Evolutionary conservation across 352 stramenopile genomes (phyloP).

Genomic region (Pythium pyrilobum): DNA sequence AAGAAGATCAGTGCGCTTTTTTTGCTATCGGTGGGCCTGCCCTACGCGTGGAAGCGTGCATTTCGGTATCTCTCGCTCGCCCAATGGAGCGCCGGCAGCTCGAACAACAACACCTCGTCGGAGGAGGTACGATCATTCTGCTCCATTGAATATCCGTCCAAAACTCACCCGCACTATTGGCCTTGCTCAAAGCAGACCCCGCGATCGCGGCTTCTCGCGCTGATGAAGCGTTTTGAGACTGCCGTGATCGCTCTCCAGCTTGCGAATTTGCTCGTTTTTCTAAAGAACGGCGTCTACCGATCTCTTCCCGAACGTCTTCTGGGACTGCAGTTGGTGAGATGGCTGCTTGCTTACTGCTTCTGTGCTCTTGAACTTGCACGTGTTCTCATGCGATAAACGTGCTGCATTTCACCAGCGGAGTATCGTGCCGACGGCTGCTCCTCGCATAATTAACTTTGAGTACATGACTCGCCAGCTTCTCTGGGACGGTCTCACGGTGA

Average conservation of each 20-base stretch:
- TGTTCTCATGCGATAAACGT: too few species aligned
- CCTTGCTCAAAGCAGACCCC: too few species aligned
- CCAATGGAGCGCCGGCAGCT: slow-evolving; percentile 25
- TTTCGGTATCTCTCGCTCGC: slow-evolving; percentile 57
- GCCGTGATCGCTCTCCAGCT: slow-evolving; percentile 62
- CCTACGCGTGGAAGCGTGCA: slow-evolving; percentile 74
- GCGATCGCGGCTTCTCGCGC: slow-evolving; percentile 29
- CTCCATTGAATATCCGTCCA: too few species aligned
- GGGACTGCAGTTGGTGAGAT: slow-evolving; percentile 59
- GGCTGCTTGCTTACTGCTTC: not conserved
- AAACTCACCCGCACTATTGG: too few species aligned
- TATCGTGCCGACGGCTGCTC: slow-evolving; percentile 40
- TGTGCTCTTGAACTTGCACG: too few species aligned
- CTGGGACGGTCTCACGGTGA: slow-evolving; percentile 80
- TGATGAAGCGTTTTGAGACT: slow-evolving; percentile 75
- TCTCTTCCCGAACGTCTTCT: slow-evolving; percentile 71
- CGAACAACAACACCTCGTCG: not conserved
- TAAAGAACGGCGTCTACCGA: slow-evolving; percentile 63
- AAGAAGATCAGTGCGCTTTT: slow-evolving; percentile 55
- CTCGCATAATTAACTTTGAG: slow-evolving; percentile 80
- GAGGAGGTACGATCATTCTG: slow-evolving; percentile 8
- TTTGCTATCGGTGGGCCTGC: slow-evolving; percentile 59
- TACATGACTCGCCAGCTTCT: slow-evolving; percentile 84
- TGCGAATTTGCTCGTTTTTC: slow-evolving; percentile 65
- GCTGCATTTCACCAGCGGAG: slow-evolving; percentile 40